These are phyloP conservation scores for Trichodelitschia bisporula DNA, from an alignment of 495 filamentous ascomycete species.

Conservation along the genomic window DNA sequence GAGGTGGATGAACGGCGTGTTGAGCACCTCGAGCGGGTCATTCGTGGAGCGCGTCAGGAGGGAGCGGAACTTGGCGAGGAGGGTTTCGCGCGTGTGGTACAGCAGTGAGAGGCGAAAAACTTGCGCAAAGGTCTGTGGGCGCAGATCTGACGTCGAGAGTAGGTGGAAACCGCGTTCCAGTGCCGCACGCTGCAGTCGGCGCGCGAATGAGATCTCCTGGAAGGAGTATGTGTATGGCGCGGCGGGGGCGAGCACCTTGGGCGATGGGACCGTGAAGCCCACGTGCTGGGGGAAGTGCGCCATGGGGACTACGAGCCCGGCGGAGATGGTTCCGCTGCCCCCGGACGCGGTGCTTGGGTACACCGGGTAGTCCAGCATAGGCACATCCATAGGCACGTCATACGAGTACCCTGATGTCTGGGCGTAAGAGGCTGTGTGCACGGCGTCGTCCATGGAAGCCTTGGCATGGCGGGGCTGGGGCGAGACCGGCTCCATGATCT, in stretches of 20 bases:
- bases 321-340: no score
- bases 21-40: constrained; percentile 31
- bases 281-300: neutral
- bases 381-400: no score
- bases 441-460: no score
- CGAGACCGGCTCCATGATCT: no score
- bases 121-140: constrained; percentile 23
- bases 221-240: constrained; percentile 23
- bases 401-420: no score
- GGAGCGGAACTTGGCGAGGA: constrained; percentile 20
- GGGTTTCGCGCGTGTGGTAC: constrained; percentile 24
- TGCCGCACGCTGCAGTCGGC: constrained; percentile 39
- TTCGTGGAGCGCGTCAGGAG: constrained; percentile 17
- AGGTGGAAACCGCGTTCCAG: constrained; percentile 37
- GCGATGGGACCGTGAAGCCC: neutral
- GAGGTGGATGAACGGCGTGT: constrained; percentile 36
- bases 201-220: constrained; percentile 44
- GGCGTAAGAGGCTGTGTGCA: no score
- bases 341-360: no score
- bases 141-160: constrained; percentile 27
- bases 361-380: no score
- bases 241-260: neutral
- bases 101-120: constrained; percentile 43
- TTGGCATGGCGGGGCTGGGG: no score
- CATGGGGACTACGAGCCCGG: no score